Evolutionary conservation across 2,329 filamentous ascomycete genomes (phyloP).

Genomic region (Myriosclerotinia scirpicola): DNA sequence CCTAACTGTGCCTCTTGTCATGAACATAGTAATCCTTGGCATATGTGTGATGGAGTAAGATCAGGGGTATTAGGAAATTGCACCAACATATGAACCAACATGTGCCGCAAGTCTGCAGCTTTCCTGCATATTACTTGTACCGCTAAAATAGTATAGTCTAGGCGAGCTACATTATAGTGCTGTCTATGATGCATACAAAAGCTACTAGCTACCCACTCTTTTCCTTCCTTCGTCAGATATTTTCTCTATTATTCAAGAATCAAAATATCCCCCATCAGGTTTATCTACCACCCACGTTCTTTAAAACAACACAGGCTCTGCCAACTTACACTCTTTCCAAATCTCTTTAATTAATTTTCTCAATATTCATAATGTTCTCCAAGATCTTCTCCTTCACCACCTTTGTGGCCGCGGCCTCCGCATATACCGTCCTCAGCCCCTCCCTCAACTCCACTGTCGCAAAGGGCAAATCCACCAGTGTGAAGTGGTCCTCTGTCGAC

Average conservation of each 20-base stretch:
- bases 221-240: slow-evolving; percentile 11
- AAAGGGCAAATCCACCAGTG: slow-evolving; percentile 19
- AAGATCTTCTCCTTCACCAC: slow-evolving; percentile 15
- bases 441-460: slow-evolving; percentile 14
- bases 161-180: background rate
- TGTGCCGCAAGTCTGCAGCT: background rate
- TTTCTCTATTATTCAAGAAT: slow-evolving; percentile 5
- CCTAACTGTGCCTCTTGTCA: background rate
- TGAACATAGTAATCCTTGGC: background rate
- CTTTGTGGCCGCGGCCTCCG: slow-evolving; percentile 10
- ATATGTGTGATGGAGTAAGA: background rate
- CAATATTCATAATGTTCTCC: slow-evolving; percentile 17
- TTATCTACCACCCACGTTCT: slow-evolving; percentile 13
- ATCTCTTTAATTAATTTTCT: background rate
- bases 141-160: background rate
- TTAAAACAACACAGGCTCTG: slow-evolving; percentile 9
- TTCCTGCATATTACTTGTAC: background rate
- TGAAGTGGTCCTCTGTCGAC: slow-evolving; percentile 12
- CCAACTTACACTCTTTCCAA: slow-evolving; percentile 21
- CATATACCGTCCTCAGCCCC: slow-evolving; percentile 18
- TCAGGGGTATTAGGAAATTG: slow-evolving; percentile 18
- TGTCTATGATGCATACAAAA: slow-evolving; percentile 18
- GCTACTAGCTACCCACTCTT: background rate
- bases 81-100: slow-evolving; percentile 12
- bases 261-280: background rate